Percentiles rank a stretch among this genome's conserved stretches.
phyloP scores from a whole-genome alignment of 2,329 filamentous ascomycete genomes.

The Talaromyces pinophilus region DNA sequence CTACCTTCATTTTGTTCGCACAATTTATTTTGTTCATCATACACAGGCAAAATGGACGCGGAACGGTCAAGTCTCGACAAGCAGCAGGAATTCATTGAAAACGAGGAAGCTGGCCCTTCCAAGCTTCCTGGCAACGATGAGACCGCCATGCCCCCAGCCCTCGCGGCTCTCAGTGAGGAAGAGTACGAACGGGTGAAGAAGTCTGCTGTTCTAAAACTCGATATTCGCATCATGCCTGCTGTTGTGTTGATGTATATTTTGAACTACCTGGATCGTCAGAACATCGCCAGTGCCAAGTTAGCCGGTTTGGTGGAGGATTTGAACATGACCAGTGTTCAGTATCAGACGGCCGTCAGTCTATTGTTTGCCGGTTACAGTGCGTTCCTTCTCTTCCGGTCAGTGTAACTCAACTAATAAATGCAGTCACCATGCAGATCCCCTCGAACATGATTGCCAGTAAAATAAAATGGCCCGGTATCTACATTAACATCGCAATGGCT shows the following conservation, averaged over 20 bases:
- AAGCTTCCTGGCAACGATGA: neutral
- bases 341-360: constrained; percentile 20
- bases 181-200: constrained; percentile 10
- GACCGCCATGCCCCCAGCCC: constrained; percentile 13
- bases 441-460: constrained; percentile 22
- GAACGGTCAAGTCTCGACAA: constrained; percentile 14
- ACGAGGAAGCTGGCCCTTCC: constrained; percentile 1
- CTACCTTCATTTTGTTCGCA: neutral
- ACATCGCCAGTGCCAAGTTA: constrained; percentile 20
- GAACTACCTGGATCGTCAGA: constrained; percentile 23
- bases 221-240: constrained; percentile 19
- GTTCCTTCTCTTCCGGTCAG: neutral
- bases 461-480: constrained; percentile 16
- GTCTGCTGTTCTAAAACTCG: constrained; percentile 17
- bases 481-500: constrained; percentile 19
- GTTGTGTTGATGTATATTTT: constrained; percentile 22
- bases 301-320: constrained; percentile 15
- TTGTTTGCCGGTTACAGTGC: constrained; percentile 21
- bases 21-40: neutral
- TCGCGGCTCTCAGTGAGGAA: constrained; percentile 24
- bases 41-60: constrained; percentile 3
- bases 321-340: constrained; percentile 13
- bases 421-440: constrained; percentile 22
- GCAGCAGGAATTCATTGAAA: constrained; percentile 11
- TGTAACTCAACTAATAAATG: neutral